Base-by-base conservation (phyloP, 495 filamentous ascomycete species). In the Penicillium macrosclerotiorum region DNA sequence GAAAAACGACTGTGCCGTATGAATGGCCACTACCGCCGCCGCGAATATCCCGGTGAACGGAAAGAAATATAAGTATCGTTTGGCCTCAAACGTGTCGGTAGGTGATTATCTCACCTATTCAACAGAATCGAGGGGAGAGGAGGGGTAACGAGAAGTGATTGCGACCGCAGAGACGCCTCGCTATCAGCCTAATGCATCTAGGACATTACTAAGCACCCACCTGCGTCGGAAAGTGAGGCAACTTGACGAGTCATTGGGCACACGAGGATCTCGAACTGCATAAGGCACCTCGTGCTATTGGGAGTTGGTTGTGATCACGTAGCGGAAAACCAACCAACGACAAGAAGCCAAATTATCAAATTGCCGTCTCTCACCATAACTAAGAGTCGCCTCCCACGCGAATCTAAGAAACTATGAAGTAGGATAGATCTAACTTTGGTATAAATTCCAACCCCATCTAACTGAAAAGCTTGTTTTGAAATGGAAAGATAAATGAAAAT, bases 1-100 rank as follows among this genome's bases (percentile, higher is more conserved):
- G 20, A 19, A 45, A 42, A 49, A 37, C 11, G 41, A 34, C 8
- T 37, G 42, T 37, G 31, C 29, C 17, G 32, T 23, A 35, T 37
- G 13, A 26, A 19, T 18, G 5, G 34, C 36, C 22, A 19, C 27
- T 25, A 27, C 36, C 16, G 24, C 18, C 19, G 36, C 36, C 14
- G 34, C 45, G 36, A 48, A 48, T 8, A 12, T 19, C 17, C 18
- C 18, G 27, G 30, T 35, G 20, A 44, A 25, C 35, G 11, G 17
- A 20, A 19, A 44, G 29, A 26, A 35, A 34, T 44, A 25, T 14
- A 35, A 17, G 24, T 44, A 44, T 44, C 30, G 19, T 31, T 35
- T 40, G 19, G 41, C 19, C 26, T 33, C 20, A 17, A 34, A 35
- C 17, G 41, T 44, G 29, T 24, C 20, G 0, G 17, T 34, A 35